These are phyloP conservation scores for Russula olivacea DNA, from an alignment of 768 basidiomycete species.

Conservation along the genomic window DNA sequence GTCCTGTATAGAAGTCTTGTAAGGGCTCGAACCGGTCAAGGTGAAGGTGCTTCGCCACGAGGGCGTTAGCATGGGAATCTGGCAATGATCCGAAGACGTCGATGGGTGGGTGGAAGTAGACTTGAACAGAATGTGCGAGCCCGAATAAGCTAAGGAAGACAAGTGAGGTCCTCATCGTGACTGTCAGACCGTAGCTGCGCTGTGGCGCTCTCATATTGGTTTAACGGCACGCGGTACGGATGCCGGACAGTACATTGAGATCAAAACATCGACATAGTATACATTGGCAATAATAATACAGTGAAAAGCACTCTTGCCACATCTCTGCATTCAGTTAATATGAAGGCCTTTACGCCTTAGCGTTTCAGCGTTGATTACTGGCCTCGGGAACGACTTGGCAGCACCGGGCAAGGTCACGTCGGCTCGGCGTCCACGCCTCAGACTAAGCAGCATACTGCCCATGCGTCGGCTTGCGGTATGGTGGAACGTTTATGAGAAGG, in stretches of 20 bases:
- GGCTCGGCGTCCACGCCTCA: too few species aligned
- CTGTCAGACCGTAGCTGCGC: neutral
- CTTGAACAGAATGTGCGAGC: constrained; percentile 19
- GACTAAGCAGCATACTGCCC: too few species aligned
- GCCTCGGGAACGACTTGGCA: too few species aligned
- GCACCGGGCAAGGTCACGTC: too few species aligned
- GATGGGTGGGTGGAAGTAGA: constrained; percentile 19
- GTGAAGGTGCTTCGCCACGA: constrained; percentile 64
- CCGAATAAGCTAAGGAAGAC: constrained; percentile 12
- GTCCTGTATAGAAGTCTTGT: constrained; percentile 30
- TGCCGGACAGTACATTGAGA: neutral
- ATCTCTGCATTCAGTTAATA: too few species aligned
- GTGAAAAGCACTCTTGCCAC: too few species aligned
- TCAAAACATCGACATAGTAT: too few species aligned
- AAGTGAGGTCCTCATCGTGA: constrained; percentile 17
- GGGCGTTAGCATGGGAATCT: constrained; percentile 42
- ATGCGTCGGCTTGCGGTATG: neutral
- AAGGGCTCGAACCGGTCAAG: constrained; percentile 58
- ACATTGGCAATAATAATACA: too few species aligned
- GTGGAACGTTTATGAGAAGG: constrained; percentile 33
- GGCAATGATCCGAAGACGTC: neutral
- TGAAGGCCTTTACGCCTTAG: too few species aligned
- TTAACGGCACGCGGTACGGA: neutral
- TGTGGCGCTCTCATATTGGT: neutral
- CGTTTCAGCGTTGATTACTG: too few species aligned